These are phyloP conservation scores for Neurospora sublineolata DNA, from an alignment of 495 filamentous ascomycete species.

Conservation along the genomic window DNA sequence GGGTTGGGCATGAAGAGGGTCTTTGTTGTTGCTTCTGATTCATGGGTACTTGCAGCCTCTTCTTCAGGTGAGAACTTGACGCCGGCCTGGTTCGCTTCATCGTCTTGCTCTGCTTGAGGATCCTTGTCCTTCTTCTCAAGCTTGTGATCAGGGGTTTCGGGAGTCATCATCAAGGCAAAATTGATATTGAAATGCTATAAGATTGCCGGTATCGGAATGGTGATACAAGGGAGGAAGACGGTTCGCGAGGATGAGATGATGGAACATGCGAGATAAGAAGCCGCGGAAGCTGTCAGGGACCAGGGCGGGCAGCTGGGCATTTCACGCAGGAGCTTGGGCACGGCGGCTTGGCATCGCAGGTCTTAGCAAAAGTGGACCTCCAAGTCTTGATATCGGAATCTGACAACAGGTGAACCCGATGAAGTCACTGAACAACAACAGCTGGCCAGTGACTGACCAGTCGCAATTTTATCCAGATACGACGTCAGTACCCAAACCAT, in stretches of 20 bases:
- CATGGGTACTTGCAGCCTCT: conserved; percentile 17
- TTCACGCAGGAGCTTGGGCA: background rate
- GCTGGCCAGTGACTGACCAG: background rate
- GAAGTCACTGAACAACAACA: background rate
- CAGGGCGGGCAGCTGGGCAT: background rate
- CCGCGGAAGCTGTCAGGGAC: background rate
- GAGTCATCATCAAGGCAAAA: background rate
- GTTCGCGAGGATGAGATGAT: background rate
- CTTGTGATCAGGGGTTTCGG: background rate
- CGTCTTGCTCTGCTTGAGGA: background rate
- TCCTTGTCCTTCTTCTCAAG: background rate
- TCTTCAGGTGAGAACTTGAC: conserved; percentile 40
- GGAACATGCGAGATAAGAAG: background rate
- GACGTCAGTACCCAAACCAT: background rate
- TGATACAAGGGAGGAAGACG: too few relatives aligned
- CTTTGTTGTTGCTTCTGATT: conserved; percentile 5
- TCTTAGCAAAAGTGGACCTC: background rate
- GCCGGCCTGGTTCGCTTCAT: conserved; percentile 8
- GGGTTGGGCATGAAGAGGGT: background rate
- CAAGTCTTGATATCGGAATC: background rate
- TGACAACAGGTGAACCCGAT: background rate
- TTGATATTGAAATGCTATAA: background rate
- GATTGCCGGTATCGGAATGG: background rate
- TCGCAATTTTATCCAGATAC: background rate
- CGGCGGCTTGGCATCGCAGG: background rate